Evolutionary conservation across 805 yeast species (phyloP), one percentile per base, ranked within the genome.

Genomic region (Candida alai): DNA sequence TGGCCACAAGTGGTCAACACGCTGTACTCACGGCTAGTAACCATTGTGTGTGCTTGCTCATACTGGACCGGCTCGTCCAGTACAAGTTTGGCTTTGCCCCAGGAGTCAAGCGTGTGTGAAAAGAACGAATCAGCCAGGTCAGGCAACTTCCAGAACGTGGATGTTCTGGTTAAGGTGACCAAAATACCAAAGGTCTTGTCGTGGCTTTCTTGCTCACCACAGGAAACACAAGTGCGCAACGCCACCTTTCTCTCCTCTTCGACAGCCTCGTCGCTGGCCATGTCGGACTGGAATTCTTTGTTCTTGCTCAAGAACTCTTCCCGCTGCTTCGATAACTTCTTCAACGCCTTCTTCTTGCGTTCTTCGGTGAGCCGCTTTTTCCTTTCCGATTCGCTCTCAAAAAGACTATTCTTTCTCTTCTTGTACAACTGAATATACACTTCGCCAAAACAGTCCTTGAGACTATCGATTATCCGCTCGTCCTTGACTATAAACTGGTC

Each of bases 161-260:
- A 67, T 0, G 79, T 58, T 12, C 58, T 56, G 2, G 69, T 60
- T 10, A 68, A 62, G 20, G 69, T 66, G 4, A 73, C 70, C 1
- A 86, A 79, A n/a, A 78, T 52, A 8, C 84, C 84, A 53, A 82
- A 73, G 0, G 74, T 40, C 21, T 73, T 73, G 11, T 65, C 57
- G 9, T 44, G 32, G 15, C 64, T 60, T 30, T 70, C 74, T 1
- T 68, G 61, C 37, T 73, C 76, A 42, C 78, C 82, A 54, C 87
- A 80, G 15, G 76, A 44, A 3, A 80, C 76, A 58, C 86, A 80
- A 2, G 53, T 51, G 37, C 74, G 60, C 4, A 42, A 35, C 3
- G 55, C 54, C 9, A 31, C 32, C n/a, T n/a, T n/a, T n/a, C n/a
- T n/a, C 12, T 45, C 36, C 2, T 33, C 40, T 4, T 35, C 44